These are phyloP conservation scores for Iberis pinnata DNA, from an alignment of 345 rosid genomes.

Conservation along the genomic window DNA sequence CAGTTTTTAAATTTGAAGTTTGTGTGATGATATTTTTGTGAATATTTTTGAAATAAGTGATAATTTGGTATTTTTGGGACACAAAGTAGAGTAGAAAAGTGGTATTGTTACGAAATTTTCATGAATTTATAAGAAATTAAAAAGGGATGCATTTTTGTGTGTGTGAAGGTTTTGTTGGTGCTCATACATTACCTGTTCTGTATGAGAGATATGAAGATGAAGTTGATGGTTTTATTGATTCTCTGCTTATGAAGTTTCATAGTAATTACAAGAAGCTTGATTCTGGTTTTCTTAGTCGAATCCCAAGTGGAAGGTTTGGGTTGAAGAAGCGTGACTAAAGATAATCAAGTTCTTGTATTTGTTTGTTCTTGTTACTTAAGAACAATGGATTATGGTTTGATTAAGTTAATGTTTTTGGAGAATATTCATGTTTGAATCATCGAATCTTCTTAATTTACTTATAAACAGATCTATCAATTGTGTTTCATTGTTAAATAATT, in stretches of 20 bases:
- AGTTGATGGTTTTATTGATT: constrained; percentile 55
- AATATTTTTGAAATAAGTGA: too few species aligned
- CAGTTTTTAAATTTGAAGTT: too few species aligned
- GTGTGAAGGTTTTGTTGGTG: constrained; percentile 73
- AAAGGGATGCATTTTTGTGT: neutral
- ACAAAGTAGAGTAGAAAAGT: too few species aligned
- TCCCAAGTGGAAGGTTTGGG: constrained; percentile 63
- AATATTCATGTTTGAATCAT: too few species aligned
- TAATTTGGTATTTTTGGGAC: too few species aligned
- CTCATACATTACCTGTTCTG: constrained; percentile 83
- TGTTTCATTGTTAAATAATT: too few species aligned
- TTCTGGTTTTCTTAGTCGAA: constrained; percentile 51
- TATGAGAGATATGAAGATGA: constrained; percentile 78
- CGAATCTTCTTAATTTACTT: too few species aligned
- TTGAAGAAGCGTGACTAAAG: constrained; percentile 54
- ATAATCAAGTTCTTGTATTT: neutral
- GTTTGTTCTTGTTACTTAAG: constrained; percentile 8
- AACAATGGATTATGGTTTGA: constrained; percentile 15
- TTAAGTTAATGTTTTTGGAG: neutral
- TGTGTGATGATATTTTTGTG: too few species aligned
- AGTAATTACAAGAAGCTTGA: constrained; percentile 57
- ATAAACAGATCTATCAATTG: too few species aligned
- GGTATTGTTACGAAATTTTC: too few species aligned
- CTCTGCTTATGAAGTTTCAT: constrained; percentile 49
- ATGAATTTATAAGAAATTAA: neutral